A percentile compares a stretch with the other conserved stretches of the same genome.
phyloP scores from a whole-genome alignment of 2,329 filamentous ascomycete genomes.

The Lachnellula hyalina region DNA sequence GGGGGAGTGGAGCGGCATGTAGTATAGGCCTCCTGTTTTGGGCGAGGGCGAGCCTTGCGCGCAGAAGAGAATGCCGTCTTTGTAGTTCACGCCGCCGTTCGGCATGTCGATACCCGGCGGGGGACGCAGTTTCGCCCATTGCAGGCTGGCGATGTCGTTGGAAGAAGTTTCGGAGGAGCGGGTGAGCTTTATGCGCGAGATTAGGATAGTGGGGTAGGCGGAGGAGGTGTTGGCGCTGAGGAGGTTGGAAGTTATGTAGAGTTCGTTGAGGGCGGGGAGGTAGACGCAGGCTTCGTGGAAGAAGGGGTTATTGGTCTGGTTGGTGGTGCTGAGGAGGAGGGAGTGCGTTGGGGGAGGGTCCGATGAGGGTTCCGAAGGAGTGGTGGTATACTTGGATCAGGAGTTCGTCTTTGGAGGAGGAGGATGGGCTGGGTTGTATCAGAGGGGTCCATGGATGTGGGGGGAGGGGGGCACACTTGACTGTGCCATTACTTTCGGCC shows the following conservation, averaged over 20 bases:
- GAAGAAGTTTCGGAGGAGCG: constrained; percentile 24
- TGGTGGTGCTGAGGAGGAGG: constrained; percentile 38
- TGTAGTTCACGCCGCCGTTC: constrained; percentile 38
- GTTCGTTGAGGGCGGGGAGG: constrained; percentile 34
- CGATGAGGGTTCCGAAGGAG: constrained; percentile 33
- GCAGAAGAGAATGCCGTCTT: constrained; percentile 38
- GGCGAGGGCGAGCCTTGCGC: constrained; percentile 33
- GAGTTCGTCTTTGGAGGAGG: constrained; percentile 25
- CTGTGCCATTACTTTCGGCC: constrained; percentile 21
- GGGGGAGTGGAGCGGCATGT: constrained; percentile 22
- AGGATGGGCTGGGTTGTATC: constrained; percentile 14
- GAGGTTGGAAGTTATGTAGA: constrained; percentile 42
- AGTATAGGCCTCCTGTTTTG: constrained; percentile 26
- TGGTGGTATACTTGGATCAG: constrained; percentile 36
- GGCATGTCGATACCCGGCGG: constrained; percentile 42
- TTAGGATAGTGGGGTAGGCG: constrained; percentile 39
- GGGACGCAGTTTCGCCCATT: constrained; percentile 32
- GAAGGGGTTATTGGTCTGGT: constrained; percentile 39
- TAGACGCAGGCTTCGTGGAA: constrained; percentile 43
- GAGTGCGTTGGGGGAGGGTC: constrained; percentile 33
- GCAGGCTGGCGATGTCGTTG: constrained; percentile 18
- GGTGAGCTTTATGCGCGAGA: constrained; percentile 38
- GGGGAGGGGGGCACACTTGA: constrained; percentile 14
- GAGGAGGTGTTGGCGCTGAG: constrained; percentile 35
- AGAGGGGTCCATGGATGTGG: constrained; percentile 1